A percentile compares a stretch with the other conserved stretches of the same genome.
These are phyloP conservation scores for Ophiocordyceps camponoti-floridani DNA, from an alignment of 2,329 filamentous ascomycete species.

Conservation along the genomic window DNA sequence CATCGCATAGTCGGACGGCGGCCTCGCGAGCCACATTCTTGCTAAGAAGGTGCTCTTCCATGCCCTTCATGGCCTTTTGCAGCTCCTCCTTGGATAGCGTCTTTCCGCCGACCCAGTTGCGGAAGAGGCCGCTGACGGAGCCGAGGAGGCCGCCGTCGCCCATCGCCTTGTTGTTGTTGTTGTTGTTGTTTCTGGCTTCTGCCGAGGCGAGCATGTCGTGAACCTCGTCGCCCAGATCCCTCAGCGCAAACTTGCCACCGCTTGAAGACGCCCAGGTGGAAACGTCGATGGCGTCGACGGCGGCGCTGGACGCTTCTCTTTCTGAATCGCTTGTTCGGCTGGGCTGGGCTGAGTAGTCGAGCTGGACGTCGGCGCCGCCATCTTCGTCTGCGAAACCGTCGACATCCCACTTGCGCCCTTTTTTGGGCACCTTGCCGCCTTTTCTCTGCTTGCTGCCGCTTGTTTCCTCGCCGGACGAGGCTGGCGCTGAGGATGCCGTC, in stretches of 20 bases:
- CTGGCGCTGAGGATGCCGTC: conserved; percentile 38
- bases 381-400: conserved; percentile 68
- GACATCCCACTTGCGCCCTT: conserved; percentile 80
- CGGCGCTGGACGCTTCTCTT: conserved; percentile 30
- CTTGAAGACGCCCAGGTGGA: conserved; percentile 72
- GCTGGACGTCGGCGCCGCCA: conserved; percentile 44
- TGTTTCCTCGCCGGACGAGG: conserved; percentile 73
- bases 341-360: conserved; percentile 71
- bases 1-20: conserved; percentile 75
- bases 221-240: conserved; percentile 85
- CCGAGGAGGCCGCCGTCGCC: conserved; percentile 48
- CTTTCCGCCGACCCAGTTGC: conserved; percentile 90
- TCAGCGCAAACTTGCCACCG: conserved; percentile 86
- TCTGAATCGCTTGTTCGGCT: conserved; percentile 36
- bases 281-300: conserved; percentile 57
- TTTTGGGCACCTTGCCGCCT: conserved; percentile 53
- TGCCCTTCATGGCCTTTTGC: conserved; percentile 80
- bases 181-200: conserved; percentile 38
- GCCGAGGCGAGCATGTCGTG: conserved; percentile 72
- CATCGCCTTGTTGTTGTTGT: too few relatives aligned
- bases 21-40: conserved; percentile 97
- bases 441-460: conserved; percentile 36
- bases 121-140: conserved; percentile 72
- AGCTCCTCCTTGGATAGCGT: conserved; percentile 77
- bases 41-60: conserved; percentile 85